Base-by-base conservation (phyloP, 2,329 filamentous ascomycete genomes). In the Xylariales sp. region DNA sequence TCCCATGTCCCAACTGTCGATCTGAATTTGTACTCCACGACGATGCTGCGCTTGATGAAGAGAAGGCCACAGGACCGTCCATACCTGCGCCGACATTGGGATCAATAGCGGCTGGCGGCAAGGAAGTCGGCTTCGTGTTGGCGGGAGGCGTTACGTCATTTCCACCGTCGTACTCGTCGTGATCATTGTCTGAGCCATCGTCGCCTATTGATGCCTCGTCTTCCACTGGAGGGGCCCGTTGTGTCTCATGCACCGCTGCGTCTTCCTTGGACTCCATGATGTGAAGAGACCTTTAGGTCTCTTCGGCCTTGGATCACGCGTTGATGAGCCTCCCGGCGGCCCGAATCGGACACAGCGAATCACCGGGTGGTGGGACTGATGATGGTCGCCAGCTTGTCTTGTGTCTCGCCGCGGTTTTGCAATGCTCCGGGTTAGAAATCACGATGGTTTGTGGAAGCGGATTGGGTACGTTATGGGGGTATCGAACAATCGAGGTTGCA, bases 1-100 rank as follows among this genome's bases (percentile, higher is more conserved):
- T 57, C 24, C 47, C 49, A 34, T 63, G 51, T 11, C 59, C 57
- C 4, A 57, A 53, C 40, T 70, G 69, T 29, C 51, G 61, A 21
- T 73, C 70, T 2, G 68, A 71, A 27, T 55, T 52, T 7, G 56
- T 50, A 42, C 68, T 71, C 62, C 61, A 68, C 12, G 69, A 64
- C 2, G 69, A 71, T 40, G 61, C 54, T 6, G 52, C 22, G 24
- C 25, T 25, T 16, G 31, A 28, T 7, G 28, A n/a, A 5, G 16
- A 14, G 12, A 34, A 19, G n/a, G 33, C 20, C 11, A 22, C 31
- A 19, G 31, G 20, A 11, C 44, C 40, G 27, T 40, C 40, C 15
- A 27, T 12, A 31, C 22, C 37, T 35, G 32, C 33, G 39, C 32
- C 39, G 15, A 36, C 20, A 15, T 42, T 34, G 12, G 32, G 24